Evolutionary conservation across 352 stramenopile species (phyloP).

Genomic region (Phytophthora parvispora): DNA sequence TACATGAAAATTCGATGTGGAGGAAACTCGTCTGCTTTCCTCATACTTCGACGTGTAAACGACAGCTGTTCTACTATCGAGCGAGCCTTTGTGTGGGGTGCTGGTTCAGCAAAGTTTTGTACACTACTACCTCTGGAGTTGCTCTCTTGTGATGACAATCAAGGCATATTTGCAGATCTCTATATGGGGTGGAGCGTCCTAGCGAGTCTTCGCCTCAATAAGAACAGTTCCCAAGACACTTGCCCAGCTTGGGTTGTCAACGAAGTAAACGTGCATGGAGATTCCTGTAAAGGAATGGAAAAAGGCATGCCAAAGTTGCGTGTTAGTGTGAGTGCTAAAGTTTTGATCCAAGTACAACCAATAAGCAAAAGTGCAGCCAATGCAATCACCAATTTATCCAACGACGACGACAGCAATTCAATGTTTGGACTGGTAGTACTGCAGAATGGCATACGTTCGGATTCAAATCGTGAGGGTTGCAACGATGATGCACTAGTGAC

Average conservation of each 20-base stretch:
- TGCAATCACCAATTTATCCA: neutral
- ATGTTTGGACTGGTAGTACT: constrained; percentile 15
- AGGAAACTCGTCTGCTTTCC: constrained; percentile 31
- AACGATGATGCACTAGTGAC: neutral
- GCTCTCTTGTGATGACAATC: neutral
- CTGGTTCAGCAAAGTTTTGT: constrained; percentile 13
- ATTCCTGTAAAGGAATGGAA: constrained; percentile 8
- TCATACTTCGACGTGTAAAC: neutral
- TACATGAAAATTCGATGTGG: constrained; percentile 21
- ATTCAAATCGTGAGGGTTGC: too few relatives aligned
- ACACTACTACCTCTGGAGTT: constrained; percentile 24
- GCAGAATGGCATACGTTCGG: too few relatives aligned
- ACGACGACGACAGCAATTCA: neutral
- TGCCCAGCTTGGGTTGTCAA: constrained; percentile 20
- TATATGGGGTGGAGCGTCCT: constrained; percentile 2
- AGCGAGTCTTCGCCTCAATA: constrained; percentile 2
- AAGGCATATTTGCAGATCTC: constrained; percentile 2
- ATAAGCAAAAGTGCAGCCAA: constrained; percentile 16
- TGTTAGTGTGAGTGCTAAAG: neutral
- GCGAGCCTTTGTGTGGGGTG: constrained; percentile 32
- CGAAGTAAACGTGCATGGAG: neutral
- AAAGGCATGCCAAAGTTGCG: constrained; percentile 9
- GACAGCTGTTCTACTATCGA: constrained; percentile 1
- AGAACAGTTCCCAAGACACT: neutral
- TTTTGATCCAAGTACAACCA: constrained; percentile 16